These are phyloP conservation scores for Chlorociboria aeruginascens DNA, from an alignment of 495 filamentous ascomycete genomes.

Conservation along the genomic window DNA sequence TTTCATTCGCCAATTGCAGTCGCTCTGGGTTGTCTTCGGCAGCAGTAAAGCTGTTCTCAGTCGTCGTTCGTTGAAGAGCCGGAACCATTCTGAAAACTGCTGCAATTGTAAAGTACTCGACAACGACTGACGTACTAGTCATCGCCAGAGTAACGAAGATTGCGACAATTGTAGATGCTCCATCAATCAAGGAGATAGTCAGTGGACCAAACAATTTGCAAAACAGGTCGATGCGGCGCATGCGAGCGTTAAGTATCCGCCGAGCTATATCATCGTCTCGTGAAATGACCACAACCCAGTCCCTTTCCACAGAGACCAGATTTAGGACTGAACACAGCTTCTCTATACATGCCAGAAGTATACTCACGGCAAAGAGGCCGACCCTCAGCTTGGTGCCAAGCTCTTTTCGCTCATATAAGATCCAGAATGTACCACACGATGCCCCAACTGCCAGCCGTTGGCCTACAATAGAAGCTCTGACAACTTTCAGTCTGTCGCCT, in stretches of 20 bases:
- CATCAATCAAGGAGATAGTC: background rate
- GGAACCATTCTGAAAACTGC: background rate
- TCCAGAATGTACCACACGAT: too few species aligned
- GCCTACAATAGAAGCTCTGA: background rate
- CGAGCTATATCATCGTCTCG: background rate
- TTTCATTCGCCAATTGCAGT: too few species aligned
- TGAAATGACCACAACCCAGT: background rate
- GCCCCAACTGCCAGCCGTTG: too few species aligned
- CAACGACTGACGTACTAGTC: background rate
- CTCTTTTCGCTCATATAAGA: too few species aligned
- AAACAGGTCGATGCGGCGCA: background rate
- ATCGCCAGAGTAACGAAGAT: background rate
- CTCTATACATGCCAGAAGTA: too few species aligned
- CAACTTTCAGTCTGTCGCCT: background rate
- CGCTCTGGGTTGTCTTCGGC: background rate
- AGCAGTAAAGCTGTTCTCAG: background rate
- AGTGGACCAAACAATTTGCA: background rate
- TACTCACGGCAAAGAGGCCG: too few species aligned
- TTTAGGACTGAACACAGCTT: too few species aligned
- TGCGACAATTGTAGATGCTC: background rate
- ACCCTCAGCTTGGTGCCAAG: too few species aligned
- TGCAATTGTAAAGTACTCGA: background rate
- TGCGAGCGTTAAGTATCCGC: background rate
- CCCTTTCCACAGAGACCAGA: too few species aligned
- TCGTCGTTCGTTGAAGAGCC: background rate